Percentiles rank a stretch among this genome's conserved stretches.
Evolutionary conservation across 495 filamentous ascomycete species (phyloP).

Genomic region (Parmelia sp.): DNA sequence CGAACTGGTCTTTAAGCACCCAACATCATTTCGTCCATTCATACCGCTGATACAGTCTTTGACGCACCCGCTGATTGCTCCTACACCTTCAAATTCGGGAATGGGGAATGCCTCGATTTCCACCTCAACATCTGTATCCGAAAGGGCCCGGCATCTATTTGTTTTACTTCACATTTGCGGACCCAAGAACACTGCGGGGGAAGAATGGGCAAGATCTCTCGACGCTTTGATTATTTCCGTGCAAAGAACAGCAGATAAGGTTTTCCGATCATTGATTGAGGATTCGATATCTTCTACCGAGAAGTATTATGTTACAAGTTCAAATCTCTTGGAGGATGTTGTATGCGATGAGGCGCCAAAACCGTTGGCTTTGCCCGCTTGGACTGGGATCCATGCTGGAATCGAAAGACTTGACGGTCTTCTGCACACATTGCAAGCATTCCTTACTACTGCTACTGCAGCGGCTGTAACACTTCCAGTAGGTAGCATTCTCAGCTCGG

Average conservation of each 20-base stretch:
- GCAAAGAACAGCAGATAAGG: constrained; percentile 62
- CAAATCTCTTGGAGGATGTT: constrained; percentile 29
- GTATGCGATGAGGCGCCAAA: constrained; percentile 36
- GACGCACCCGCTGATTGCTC: constrained; percentile 50
- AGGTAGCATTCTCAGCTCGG: constrained; percentile 56
- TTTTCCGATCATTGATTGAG: constrained; percentile 71
- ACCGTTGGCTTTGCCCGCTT: constrained; percentile 52
- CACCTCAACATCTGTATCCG: constrained; percentile 44
- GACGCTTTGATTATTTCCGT: constrained; percentile 50
- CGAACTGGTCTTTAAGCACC: constrained; percentile 65
- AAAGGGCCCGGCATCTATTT: constrained; percentile 52
- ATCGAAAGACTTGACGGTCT: constrained; percentile 59
- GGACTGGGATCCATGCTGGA: constrained; percentile 67
- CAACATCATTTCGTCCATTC: constrained; percentile 73
- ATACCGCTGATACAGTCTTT: constrained; percentile 56
- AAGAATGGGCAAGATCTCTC: constrained; percentile 67
- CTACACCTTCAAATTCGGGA: constrained; percentile 37
- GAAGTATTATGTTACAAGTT: constrained; percentile 29
- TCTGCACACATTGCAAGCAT: constrained; percentile 48
- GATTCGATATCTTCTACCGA: constrained; percentile 60
- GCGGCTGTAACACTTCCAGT: constrained; percentile 56
- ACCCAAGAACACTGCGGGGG: constrained; percentile 61
- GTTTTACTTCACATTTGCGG: constrained; percentile 67
- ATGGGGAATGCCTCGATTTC: constrained; percentile 35
- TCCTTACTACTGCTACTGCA: constrained; percentile 54